A percentile compares a stretch with the other conserved stretches of the same genome.
These are phyloP conservation scores for Linaria vulgaris DNA, from an alignment of 257 asterid species.

Conservation along the genomic window DNA sequence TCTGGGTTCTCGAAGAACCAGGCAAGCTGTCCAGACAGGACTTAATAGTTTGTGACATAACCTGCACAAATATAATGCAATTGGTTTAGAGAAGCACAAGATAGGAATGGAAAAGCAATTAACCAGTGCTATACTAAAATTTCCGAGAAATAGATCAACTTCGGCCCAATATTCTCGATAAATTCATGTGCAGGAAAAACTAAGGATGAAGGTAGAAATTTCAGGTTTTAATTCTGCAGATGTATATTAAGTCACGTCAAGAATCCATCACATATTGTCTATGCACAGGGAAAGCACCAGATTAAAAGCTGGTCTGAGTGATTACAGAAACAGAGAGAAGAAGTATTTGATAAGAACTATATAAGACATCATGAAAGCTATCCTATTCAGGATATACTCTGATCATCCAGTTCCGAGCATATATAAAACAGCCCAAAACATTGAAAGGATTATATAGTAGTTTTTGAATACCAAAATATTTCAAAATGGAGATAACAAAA, in stretches of 20 bases:
- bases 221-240: no score
- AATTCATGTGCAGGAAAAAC: conserved; percentile 9
- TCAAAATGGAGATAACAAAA: not conserved
- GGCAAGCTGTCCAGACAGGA: conserved; percentile 88
- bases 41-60: conserved; percentile 81
- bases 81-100: conserved; percentile 13
- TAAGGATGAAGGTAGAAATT: no score
- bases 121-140: conserved; percentile 12
- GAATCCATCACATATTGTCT: no score
- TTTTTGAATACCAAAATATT: not conserved
- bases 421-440: conserved; percentile 3
- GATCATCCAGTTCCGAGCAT: conserved; percentile 10
- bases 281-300: conserved; percentile 1
- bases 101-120: conserved; percentile 20
- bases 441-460: conserved; percentile 1
- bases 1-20: conserved; percentile 89
- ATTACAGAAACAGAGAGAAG: conserved; percentile 17
- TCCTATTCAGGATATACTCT: conserved; percentile 1
- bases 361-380: conserved; percentile 6
- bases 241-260: no score
- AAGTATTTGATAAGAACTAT: not conserved
- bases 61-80: conserved; percentile 49
- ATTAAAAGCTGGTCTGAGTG: conserved; percentile 5
- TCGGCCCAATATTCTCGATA: conserved; percentile 8
- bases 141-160: conserved; percentile 9